A percentile compares a stretch with the other conserved stretches of the same genome.
phyloP scores from a whole-genome alignment of 768 basidiomycete species.

The Ephemerocybe angulata region DNA sequence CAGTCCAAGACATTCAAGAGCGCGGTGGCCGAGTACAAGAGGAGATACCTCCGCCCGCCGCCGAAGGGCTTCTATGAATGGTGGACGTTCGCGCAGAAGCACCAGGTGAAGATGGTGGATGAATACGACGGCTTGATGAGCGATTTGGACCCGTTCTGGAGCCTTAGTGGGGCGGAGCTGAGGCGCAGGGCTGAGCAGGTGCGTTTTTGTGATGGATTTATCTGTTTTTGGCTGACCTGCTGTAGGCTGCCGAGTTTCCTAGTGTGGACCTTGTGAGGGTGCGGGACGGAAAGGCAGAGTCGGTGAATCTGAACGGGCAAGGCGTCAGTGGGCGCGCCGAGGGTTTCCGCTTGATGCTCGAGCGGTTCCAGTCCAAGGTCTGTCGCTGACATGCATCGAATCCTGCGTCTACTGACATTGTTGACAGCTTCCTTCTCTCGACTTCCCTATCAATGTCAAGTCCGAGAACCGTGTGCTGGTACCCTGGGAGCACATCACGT shows the following conservation, averaged over 20 bases:
- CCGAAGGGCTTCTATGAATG: conserved; percentile 83
- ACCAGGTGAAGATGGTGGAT: conserved; percentile 70
- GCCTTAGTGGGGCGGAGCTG: conserved; percentile 58
- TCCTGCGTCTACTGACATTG: conserved; percentile 1
- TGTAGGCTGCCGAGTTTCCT: conserved; percentile 66
- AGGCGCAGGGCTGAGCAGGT: conserved; percentile 54
- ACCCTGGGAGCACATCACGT: conserved; percentile 72
- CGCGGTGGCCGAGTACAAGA: conserved; percentile 73
- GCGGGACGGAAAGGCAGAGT: conserved; percentile 52
- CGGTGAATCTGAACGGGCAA: conserved; percentile 42
- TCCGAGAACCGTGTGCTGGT: conserved; percentile 85
- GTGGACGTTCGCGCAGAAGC: conserved; percentile 68
- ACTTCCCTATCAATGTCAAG: conserved; percentile 82
- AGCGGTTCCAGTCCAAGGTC: conserved; percentile 59
- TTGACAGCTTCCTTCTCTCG: conserved; percentile 77
- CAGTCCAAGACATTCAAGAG: conserved; percentile 72
- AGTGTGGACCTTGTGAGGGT: conserved; percentile 74
- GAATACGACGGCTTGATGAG: conserved; percentile 70
- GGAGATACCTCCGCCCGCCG: conserved; percentile 66
- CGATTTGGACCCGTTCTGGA: conserved; percentile 79
- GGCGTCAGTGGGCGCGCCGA: conserved; percentile 67
- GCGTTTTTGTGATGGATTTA: background rate
- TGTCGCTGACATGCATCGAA: conserved; percentile 1
- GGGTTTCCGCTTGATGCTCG: conserved; percentile 69
- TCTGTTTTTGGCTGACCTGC: background rate